phyloP scores from a whole-genome alignment of 371 early-diverging fungal genomes.

The Saksenaea oblongispora region DNA sequence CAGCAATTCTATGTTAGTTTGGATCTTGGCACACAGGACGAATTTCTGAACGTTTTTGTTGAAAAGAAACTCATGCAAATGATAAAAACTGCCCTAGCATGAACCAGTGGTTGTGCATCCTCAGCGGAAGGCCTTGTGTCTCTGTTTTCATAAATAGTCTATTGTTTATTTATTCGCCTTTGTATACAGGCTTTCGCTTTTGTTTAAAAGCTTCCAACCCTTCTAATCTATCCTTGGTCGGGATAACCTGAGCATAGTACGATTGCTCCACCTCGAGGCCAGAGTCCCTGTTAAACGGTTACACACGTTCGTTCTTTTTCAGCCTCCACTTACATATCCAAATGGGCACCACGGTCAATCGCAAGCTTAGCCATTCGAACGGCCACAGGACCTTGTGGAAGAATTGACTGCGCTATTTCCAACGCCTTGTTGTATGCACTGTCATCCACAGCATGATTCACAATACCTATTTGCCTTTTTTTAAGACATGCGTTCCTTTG shows the following conservation, averaged over 20 bases:
- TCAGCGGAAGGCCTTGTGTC: not conserved
- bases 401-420: slow-evolving; percentile 78
- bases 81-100: slow-evolving; percentile 28
- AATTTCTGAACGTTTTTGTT: slow-evolving; percentile 43
- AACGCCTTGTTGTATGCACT: slow-evolving; percentile 76
- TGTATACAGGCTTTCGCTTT: slow-evolving; percentile 87
- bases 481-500: not conserved
- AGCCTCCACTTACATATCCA: slow-evolving; percentile 72
- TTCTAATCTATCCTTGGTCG: slow-evolving; percentile 93
- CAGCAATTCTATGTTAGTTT: slow-evolving; percentile 47
- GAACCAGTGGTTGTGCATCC: not conserved
- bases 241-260: slow-evolving; percentile 95
- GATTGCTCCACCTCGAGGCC: slow-evolving; percentile 92
- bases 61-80: slow-evolving; percentile 47
- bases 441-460: slow-evolving; percentile 74
- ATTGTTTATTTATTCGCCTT: slow-evolving; percentile 54
- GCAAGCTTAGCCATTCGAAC: slow-evolving; percentile 88
- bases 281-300: slow-evolving; percentile 55
- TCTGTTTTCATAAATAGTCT: no score
- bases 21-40: slow-evolving; percentile 35
- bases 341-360: slow-evolving; percentile 77
- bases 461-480: slow-evolving; percentile 58
- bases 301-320: not conserved
- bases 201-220: slow-evolving; percentile 78
- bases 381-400: slow-evolving; percentile 90